Evolutionary conservation across 2,329 filamentous ascomycete species (phyloP), one percentile per base, ranked within the genome.

Genomic region (Pseudonectria foliicola): DNA sequence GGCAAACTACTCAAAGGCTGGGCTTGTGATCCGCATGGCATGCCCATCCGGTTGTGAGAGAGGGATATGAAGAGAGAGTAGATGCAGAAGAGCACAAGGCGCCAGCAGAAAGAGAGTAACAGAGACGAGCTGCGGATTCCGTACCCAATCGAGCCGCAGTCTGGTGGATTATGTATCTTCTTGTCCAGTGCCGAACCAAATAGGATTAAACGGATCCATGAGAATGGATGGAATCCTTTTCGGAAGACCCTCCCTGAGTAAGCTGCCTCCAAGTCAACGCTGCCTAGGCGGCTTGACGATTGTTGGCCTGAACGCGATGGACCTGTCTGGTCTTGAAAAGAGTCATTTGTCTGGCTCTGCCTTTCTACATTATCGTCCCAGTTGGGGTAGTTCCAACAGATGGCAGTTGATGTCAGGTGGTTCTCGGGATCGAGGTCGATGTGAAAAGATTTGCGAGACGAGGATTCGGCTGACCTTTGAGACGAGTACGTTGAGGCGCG

Each of bases 131-230:
- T 33, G 4, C 40, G 37, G 2, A 44, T 25, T 1, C 31, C n/a
- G 31, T 52, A 54, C 18, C 34, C 27, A 24, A 53, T 49, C 1
- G 31, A 28, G 4, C 33, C 27, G 29, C 38, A 45, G 7, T 35
- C 36, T 1, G 25, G 33, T 2, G 46, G 49, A 16, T 52, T 39
- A 10, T 29, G 27, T 3, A 46, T 28, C 31, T 53, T 54, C 3
- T 33, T 37, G 26, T 54, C 42, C 5, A 54, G 26, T 13, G 33
- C 43, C 13, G 51, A 52, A 7, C 40, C 39, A 25, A 49, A 42
- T 4, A 42, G 10, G 12, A 25, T 27, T 8, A 18, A 7, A 10
- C 14, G 24, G n/a, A 32, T 16, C 12, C 4, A 10, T 2, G 25
- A 15, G 13, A 23, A 13, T 18, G 27, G 25, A 26, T 13, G 26